Percentiles rank a stretch among this genome's conserved stretches.
These are phyloP conservation scores for Calonectria naviculata DNA, from an alignment of 2,329 filamentous ascomycete species.

Conservation along the genomic window DNA sequence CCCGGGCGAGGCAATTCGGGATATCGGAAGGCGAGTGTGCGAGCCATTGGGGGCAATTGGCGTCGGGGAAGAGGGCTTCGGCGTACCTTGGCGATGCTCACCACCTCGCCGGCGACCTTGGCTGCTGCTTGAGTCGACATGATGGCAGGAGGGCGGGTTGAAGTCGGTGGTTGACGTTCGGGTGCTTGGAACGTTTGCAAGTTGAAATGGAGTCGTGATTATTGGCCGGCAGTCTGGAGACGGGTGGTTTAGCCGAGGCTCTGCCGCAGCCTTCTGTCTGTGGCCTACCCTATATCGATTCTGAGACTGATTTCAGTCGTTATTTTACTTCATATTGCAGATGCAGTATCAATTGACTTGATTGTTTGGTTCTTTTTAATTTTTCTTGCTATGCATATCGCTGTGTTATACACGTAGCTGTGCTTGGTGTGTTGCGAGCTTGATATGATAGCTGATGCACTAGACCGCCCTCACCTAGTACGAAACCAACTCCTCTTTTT, in stretches of 20 bases:
- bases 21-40: slow-evolving; percentile 13
- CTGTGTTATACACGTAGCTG: background rate
- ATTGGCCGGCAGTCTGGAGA: slow-evolving; percentile 33
- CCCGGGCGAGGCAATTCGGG: slow-evolving; percentile 29
- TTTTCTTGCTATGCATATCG: background rate
- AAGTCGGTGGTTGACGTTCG: slow-evolving; percentile 38
- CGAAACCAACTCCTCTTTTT: background rate
- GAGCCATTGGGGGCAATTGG: slow-evolving; percentile 35
- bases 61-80: background rate
- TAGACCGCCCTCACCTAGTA: background rate
- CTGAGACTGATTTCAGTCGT: background rate
- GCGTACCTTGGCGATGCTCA: slow-evolving; percentile 70
- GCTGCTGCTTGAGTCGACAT: slow-evolving; percentile 73
- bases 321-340: background rate
- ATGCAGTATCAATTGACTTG: background rate
- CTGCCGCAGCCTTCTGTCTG: slow-evolving; percentile 24
- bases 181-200: slow-evolving; percentile 40
- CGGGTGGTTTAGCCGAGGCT: slow-evolving; percentile 39
- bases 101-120: slow-evolving; percentile 64
- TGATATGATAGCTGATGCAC: background rate
- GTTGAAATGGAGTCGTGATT: slow-evolving; percentile 43
- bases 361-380: background rate
- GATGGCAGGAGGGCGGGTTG: slow-evolving; percentile 45
- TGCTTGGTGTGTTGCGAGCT: background rate
- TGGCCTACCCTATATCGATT: slow-evolving; percentile 29